phyloP scores from a whole-genome alignment of 305 asterid species.

The Fraxinus xanthoxyloides region DNA sequence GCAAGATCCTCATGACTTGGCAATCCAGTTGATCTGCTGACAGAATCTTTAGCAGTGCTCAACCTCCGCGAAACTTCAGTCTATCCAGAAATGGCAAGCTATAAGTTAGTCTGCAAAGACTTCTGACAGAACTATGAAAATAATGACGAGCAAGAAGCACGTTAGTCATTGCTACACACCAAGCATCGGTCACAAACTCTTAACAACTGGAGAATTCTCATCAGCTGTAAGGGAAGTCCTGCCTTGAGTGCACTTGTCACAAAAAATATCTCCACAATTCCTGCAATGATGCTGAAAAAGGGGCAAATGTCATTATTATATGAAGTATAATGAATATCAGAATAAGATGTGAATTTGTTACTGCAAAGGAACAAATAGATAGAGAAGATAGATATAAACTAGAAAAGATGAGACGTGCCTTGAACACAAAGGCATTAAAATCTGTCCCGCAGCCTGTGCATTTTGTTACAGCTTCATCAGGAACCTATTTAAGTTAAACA shows the following conservation, averaged over 20 bases:
- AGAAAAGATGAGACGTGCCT: constrained; percentile 42
- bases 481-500: constrained; percentile 54
- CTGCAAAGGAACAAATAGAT: neutral
- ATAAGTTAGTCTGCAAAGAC: neutral
- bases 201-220: constrained; percentile 77
- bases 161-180: constrained; percentile 45
- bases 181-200: constrained; percentile 90
- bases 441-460: constrained; percentile 84
- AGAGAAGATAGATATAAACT: constrained; percentile 1
- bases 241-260: constrained; percentile 95
- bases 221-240: constrained; percentile 86
- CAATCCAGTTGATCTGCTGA: constrained; percentile 30
- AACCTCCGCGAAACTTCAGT: constrained; percentile 67
- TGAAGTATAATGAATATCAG: neutral
- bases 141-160: neutral
- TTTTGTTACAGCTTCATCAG: constrained; percentile 85
- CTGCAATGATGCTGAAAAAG: constrained; percentile 90
- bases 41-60: constrained; percentile 41
- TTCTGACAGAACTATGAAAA: constrained; percentile 1
- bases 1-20: constrained; percentile 52
- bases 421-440: constrained; percentile 74
- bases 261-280: constrained; percentile 91
- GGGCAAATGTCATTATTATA: constrained; percentile 1
- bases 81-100: constrained; percentile 19
- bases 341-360: neutral